Percentiles rank a stretch among this genome's conserved stretches.
Evolutionary conservation across 352 stramenopile genomes (phyloP).

Genomic region (Pythium angustatum): DNA sequence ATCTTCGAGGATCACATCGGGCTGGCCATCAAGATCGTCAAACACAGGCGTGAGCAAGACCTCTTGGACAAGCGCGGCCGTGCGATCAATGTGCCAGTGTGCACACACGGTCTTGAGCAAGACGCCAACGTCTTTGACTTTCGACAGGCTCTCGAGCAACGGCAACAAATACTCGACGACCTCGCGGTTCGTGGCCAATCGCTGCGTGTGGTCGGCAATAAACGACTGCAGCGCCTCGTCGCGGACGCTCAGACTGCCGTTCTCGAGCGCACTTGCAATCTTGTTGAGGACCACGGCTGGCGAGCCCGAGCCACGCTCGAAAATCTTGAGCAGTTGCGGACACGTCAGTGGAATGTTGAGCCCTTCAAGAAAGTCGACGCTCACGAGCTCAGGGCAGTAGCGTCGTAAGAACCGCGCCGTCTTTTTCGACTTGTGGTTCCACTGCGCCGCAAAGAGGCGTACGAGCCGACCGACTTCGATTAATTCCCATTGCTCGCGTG

Average conservation of each 20-base stretch:
- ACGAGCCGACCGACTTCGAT: slow-evolving; percentile 78
- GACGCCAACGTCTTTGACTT: slow-evolving; percentile 61
- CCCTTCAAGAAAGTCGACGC: slow-evolving; percentile 84
- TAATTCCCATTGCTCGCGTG: slow-evolving; percentile 73
- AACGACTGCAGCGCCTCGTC: slow-evolving; percentile 42
- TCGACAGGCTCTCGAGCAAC: slow-evolving; percentile 74
- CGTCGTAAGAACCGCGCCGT: slow-evolving; percentile 62
- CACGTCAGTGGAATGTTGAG: slow-evolving; percentile 55
- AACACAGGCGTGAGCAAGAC: slow-evolving; percentile 74
- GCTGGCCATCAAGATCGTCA: slow-evolving; percentile 82
- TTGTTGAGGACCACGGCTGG: slow-evolving; percentile 71
- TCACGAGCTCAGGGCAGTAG: slow-evolving; percentile 79
- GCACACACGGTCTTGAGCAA: slow-evolving; percentile 61
- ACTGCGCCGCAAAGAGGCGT: slow-evolving; percentile 71
- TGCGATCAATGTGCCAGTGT: slow-evolving; percentile 68
- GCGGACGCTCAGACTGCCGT: slow-evolving; percentile 55
- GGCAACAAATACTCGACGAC: slow-evolving; percentile 66
- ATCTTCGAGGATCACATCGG: slow-evolving; percentile 68
- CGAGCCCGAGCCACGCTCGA: slow-evolving; percentile 66
- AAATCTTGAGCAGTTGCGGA: slow-evolving; percentile 65
- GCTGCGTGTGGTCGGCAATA: slow-evolving; percentile 35
- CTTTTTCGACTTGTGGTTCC: slow-evolving; percentile 50
- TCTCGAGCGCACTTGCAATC: slow-evolving; percentile 68
- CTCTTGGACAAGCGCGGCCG: slow-evolving; percentile 63
- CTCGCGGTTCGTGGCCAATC: slow-evolving; percentile 51